Evolutionary conservation across 2,329 filamentous ascomycete genomes (phyloP).

Genomic region (Ambrosiella beaveri): DNA sequence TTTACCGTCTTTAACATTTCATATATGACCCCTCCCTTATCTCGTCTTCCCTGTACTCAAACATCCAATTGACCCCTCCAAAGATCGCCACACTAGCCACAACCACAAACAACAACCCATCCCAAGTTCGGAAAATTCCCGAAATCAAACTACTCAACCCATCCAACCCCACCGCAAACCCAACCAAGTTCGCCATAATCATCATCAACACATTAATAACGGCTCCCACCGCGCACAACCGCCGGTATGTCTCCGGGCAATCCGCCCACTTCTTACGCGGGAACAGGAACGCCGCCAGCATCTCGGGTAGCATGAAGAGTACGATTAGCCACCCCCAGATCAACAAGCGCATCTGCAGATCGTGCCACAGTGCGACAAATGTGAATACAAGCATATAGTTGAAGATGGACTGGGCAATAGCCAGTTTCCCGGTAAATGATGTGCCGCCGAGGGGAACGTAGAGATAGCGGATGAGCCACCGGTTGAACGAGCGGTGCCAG

Average conservation of each 20-base stretch:
- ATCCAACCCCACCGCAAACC: conserved; percentile 83
- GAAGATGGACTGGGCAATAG: conserved; percentile 40
- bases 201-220: conserved; percentile 83
- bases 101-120: conserved; percentile 54
- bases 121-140: conserved; percentile 60
- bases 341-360: conserved; percentile 76
- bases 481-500: conserved; percentile 92
- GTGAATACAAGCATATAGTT: conserved; percentile 83
- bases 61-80: conserved; percentile 83
- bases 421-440: conserved; percentile 28
- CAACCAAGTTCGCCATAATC: conserved; percentile 87
- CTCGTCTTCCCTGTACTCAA: conserved; percentile 79
- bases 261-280: conserved; percentile 54
- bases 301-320: conserved; percentile 81
- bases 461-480: conserved; percentile 85
- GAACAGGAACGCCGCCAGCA: conserved; percentile 54
- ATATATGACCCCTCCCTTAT: conserved; percentile 62
- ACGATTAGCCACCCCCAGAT: conserved; percentile 97
- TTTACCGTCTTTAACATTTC: conserved; percentile 47
- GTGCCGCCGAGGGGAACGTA: conserved; percentile 79
- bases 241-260: conserved; percentile 54
- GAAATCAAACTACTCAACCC: conserved; percentile 60
- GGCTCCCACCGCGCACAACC: conserved; percentile 63
- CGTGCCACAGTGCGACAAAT: conserved; percentile 95
- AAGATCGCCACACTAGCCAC: conserved; percentile 61